phyloP scores from a whole-genome alignment of 2,329 filamentous ascomycete species.

The Thielaviopsis euricoi region DNA sequence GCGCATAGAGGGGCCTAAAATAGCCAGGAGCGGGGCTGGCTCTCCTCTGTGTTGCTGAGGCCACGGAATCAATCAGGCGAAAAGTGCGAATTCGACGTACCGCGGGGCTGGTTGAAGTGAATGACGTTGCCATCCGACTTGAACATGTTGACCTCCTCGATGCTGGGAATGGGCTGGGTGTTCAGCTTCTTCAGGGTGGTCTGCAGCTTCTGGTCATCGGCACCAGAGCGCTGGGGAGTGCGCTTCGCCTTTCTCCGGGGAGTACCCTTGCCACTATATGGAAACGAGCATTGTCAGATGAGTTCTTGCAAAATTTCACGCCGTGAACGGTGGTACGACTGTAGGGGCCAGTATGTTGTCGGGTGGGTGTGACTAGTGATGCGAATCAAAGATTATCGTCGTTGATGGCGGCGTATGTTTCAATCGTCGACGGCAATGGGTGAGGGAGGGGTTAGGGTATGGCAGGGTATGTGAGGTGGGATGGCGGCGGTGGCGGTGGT shows the following conservation, averaged over 20 bases:
- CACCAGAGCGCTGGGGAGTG: conserved; percentile 77
- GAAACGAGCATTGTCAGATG: conserved; percentile 6
- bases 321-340: too few species aligned
- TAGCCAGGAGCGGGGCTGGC: neutral
- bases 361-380: conserved; percentile 11
- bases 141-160: conserved; percentile 99
- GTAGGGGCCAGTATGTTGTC: too few species aligned
- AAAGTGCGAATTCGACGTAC: conserved; percentile 34
- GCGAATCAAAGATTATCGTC: neutral
- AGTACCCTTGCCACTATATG: conserved; percentile 76
- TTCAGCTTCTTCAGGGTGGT: conserved; percentile 97
- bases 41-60: neutral
- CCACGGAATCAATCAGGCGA: neutral
- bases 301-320: too few species aligned
- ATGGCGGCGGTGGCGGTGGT: neutral
- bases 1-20: neutral
- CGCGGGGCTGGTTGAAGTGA: conserved; percentile 95
- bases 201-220: conserved; percentile 99
- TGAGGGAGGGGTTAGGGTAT: neutral
- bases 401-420: too few species aligned
- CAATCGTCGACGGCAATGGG: neutral
- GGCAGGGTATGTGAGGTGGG: conserved; percentile 3
- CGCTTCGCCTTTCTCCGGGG: conserved; percentile 98
- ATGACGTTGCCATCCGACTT: conserved; percentile 99
- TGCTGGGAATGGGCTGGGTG: conserved; percentile 96